Evolutionary conservation across 2,329 filamentous ascomycete species (phyloP).

Genomic region (Monosporascus sp.): DNA sequence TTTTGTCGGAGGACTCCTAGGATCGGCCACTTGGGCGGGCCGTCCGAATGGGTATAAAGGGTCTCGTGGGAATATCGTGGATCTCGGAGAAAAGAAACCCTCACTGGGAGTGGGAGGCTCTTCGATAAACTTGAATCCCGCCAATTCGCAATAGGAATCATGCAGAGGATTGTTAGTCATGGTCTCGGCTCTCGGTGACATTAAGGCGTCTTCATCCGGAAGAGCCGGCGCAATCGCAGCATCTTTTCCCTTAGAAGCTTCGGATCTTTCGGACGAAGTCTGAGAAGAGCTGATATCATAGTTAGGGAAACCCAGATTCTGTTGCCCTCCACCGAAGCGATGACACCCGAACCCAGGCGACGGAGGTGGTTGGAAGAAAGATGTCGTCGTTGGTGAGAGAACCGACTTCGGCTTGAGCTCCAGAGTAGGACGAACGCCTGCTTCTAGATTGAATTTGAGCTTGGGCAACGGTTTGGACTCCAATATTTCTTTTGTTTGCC

Average conservation of each 20-base stretch:
- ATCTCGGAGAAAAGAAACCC: conserved; percentile 49
- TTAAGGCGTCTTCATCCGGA: conserved; percentile 49
- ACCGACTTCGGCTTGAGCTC: conserved; percentile 7
- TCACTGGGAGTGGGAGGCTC: conserved; percentile 47
- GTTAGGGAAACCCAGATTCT: conserved; percentile 39
- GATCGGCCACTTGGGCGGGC: conserved; percentile 54
- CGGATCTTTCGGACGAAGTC: conserved; percentile 13
- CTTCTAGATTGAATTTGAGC: not conserved
- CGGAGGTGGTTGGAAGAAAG: conserved; percentile 26
- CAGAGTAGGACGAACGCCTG: not conserved
- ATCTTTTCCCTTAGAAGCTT: conserved; percentile 28
- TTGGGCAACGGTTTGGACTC: conserved; percentile 12
- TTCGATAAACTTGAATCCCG: conserved; percentile 50
- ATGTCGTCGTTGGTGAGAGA: conserved; percentile 22
- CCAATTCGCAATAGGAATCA: conserved; percentile 35
- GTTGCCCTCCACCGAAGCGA: conserved; percentile 32
- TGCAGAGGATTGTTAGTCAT: conserved; percentile 68
- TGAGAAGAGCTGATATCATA: conserved; percentile 25
- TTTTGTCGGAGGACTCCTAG: conserved; percentile 68
- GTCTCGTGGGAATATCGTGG: conserved; percentile 49
- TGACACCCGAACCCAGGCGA: conserved; percentile 38
- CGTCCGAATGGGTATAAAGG: conserved; percentile 48
- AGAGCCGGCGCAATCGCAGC: conserved; percentile 30
- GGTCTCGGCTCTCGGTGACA: conserved; percentile 68
- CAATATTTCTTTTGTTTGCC: conserved; percentile 20